A percentile compares a stretch with the other conserved stretches of the same genome.
Evolutionary conservation across 2,329 filamentous ascomycete species (phyloP).

Genomic region (Botrytis porri): DNA sequence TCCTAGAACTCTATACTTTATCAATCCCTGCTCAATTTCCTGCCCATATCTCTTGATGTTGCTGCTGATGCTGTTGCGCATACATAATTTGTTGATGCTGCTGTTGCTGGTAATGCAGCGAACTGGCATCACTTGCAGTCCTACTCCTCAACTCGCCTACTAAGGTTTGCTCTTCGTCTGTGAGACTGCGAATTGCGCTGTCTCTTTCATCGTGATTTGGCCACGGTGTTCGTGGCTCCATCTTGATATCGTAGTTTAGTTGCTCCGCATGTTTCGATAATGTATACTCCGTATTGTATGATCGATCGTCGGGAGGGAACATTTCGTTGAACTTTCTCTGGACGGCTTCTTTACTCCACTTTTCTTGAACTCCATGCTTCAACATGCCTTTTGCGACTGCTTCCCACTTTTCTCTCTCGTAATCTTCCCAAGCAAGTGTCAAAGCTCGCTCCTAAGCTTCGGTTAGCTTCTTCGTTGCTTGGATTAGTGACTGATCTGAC

Average conservation of each 20-base stretch:
- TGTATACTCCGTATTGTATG: neutral
- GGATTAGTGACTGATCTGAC: slow-evolving; percentile 20
- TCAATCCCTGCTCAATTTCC: neutral
- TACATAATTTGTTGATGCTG: slow-evolving; percentile 25
- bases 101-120: slow-evolving; percentile 23
- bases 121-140: slow-evolving; percentile 24
- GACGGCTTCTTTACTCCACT: slow-evolving; percentile 38
- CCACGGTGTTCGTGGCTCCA: slow-evolving; percentile 7
- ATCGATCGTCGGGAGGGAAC: slow-evolving; percentile 19
- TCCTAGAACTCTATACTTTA: neutral
- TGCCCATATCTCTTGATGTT: slow-evolving; percentile 18
- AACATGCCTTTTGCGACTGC: slow-evolving; percentile 37
- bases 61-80: slow-evolving; percentile 19
- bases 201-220: slow-evolving; percentile 9
- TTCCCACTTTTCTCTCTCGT: slow-evolving; percentile 38
- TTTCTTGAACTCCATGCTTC: slow-evolving; percentile 37
- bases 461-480: slow-evolving; percentile 15
- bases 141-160: slow-evolving; percentile 26
- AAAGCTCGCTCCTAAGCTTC: slow-evolving; percentile 35
- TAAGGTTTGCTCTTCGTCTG: slow-evolving; percentile 13
- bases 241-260: neutral
- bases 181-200: neutral
- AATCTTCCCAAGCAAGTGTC: slow-evolving; percentile 35
- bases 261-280: neutral
- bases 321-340: slow-evolving; percentile 39